A percentile compares a stretch with the other conserved stretches of the same genome.
phyloP scores from a whole-genome alignment of 768 basidiomycete species.

The Naganishia randhawae region DNA sequence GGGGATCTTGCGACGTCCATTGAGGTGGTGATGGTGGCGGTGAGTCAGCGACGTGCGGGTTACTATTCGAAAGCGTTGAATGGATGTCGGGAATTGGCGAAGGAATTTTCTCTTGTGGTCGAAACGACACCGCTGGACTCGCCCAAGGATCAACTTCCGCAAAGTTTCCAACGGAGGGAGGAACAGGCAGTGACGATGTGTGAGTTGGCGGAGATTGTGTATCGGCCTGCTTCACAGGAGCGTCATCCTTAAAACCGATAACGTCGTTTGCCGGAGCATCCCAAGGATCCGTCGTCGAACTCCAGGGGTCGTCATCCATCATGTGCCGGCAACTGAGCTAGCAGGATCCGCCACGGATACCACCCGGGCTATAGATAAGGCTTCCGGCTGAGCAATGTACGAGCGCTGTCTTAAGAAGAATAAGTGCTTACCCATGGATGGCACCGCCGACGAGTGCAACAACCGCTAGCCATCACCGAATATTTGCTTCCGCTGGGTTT shows the following conservation, averaged over 20 bases:
- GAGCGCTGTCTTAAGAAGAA: background rate
- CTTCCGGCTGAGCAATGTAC: background rate
- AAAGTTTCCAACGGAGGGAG: background rate
- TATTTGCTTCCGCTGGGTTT: too few species aligned
- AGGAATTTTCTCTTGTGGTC: background rate
- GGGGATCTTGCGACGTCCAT: background rate
- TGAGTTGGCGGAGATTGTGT: background rate
- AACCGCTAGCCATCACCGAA: too few species aligned
- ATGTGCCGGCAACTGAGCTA: background rate
- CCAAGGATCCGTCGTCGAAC: constrained; percentile 5
- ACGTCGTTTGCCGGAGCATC: background rate
- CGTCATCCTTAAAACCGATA: too few species aligned
- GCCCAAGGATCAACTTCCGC: constrained; percentile 11
- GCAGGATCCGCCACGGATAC: background rate
- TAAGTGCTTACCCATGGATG: background rate
- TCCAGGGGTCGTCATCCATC: constrained; percentile 21
- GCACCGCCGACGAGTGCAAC: too few species aligned
- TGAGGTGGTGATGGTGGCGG: background rate
- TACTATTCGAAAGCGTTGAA: background rate
- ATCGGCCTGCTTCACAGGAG: too few species aligned
- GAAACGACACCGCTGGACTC: background rate
- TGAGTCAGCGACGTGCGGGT: background rate
- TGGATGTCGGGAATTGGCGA: background rate
- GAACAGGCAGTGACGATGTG: background rate
- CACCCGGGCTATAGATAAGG: background rate